Evolutionary conservation across 345 rosid species (phyloP), one percentile per base, ranked within the genome.

Genomic region (Crucihimalaya himalaica): DNA sequence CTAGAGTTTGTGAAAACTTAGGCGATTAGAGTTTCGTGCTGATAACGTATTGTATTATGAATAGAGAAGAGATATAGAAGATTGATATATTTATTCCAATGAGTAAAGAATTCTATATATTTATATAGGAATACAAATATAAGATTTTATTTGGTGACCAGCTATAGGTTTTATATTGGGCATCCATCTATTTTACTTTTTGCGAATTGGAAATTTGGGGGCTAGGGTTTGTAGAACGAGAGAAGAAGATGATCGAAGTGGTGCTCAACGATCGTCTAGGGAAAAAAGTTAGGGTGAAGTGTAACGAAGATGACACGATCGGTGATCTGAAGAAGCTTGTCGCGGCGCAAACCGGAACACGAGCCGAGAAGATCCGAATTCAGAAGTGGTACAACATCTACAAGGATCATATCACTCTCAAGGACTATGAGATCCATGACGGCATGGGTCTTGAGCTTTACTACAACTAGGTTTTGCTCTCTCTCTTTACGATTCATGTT

Each of bases 401-500:
- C 79, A 83, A 83, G 79, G 95, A 87, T 71, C 95, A 87, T 51
- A 89, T 89, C 70, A 87, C 95, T 64, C 95, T 87, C 52, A 78
- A 79, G 77, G 94, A 89, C 79, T 87, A 89, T 79, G 92, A 89
- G 81, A 83, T 89, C 45, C 95, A 87, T 52, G 92, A 89, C 11
- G 92, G 92, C 67, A 89, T 87, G 88, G 92, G 90, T 50, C 92
- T 86, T 80, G 90, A 87, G 82, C 90, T 89, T 72, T 87, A 87
- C 77, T 87, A 87, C 78, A 89, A 81, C 57, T 89, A 65, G 83
- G 32, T 31, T 53, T 66, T 32, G n/a, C 56, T 64, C 31, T 55
- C 13, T 20, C 32, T 39, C 6, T 31, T 31, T n/a, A n/a, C 34
- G 34, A 5, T 35, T 10, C 12, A 2, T 0, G 7, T 42, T 11